Base-by-base conservation (phyloP, 2,329 filamentous ascomycete genomes). In the Fonsecaea pedrosoi region DNA sequence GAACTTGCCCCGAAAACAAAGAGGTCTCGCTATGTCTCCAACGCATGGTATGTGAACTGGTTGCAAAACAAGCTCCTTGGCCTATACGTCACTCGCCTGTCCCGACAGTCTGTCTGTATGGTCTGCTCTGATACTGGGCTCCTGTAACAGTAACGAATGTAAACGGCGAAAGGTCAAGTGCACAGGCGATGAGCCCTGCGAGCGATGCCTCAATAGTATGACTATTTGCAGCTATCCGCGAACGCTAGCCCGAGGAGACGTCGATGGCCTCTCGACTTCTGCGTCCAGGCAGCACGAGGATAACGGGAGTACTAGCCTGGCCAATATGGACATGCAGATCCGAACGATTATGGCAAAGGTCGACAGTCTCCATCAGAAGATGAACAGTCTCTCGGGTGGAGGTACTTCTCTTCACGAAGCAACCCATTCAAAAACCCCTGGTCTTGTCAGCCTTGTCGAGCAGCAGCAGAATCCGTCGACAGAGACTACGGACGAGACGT, bases 121-220 rank as follows among this genome's bases (percentile, higher is more conserved):
- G 25, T 25, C 25, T 3, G 25, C 2, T 25, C 25, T 25, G 2
- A 25, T 25, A 3, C 25, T 25, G 25, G 25, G 25, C 2, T 25
- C 25, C 25, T 25, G 40, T 18, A 13, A 4, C 45, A 90, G 89
- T 72, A 91, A 90, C 74, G 89, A 91, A 75, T 91, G 89, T 77
- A 91, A 91, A 73, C 83, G 89, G n/a, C 86, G 89, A 65, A 91
- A 91, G 77, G 88, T 91, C 74, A 91, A 91, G 77, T 91, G 89
- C 78, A 91, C 90, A 76, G 89, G 89, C 68, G 86, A 90, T 72
- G 86, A 84, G 0, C 86, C 88, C 1, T 92, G 89, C 71, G 84
- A 87, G 67, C 83, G 89, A 64, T 92, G 89, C 73, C 86, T 64
- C 18, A 45, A 45, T 32, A 53, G 37, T 37, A 64, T 64, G 62